Evolutionary conservation across 805 yeast genomes (phyloP).

Genomic region (Huiozyma sinensis): DNA sequence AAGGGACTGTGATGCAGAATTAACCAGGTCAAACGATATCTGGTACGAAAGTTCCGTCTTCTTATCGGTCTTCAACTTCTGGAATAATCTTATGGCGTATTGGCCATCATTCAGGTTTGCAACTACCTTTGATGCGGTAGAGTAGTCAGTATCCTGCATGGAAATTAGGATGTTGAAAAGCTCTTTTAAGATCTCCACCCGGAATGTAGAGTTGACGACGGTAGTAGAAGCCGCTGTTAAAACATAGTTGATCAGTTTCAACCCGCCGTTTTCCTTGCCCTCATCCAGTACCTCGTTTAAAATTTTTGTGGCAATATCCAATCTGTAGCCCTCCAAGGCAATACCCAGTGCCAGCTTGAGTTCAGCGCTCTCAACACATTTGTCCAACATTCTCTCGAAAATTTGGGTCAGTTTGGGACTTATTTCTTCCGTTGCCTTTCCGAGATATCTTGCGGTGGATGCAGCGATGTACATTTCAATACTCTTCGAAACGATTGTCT

Average conservation of each 20-base stretch:
- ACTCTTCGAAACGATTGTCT: constrained; percentile 89
- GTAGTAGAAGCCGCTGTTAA: constrained; percentile 63
- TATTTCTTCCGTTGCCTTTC: constrained; percentile 24
- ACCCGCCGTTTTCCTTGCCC: constrained; percentile 42
- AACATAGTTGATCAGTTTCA: constrained; percentile 58
- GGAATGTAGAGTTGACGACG: constrained; percentile 54
- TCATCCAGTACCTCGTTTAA: constrained; percentile 32
- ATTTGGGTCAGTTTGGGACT: constrained; percentile 56
- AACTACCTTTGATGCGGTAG: constrained; percentile 72
- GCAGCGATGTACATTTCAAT: constrained; percentile 67
- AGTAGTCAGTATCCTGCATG: constrained; percentile 64
- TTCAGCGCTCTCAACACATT: constrained; percentile 65
- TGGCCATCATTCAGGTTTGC: constrained; percentile 74
- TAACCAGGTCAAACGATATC: constrained; percentile 89
- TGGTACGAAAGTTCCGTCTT: constrained; percentile 66
- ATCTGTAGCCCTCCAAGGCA: constrained; percentile 75
- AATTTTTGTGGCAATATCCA: constrained; percentile 63
- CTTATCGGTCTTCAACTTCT: constrained; percentile 35
- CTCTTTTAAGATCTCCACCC: constrained; percentile 49
- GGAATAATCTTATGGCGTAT: constrained; percentile 61
- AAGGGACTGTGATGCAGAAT: constrained; percentile 83
- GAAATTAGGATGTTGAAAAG: constrained; percentile 51
- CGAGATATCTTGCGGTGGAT: constrained; percentile 38
- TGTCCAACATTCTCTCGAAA: constrained; percentile 77
- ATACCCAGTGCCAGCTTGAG: constrained; percentile 79